A percentile compares a stretch with the other conserved stretches of the same genome.
phyloP scores from a whole-genome alignment of 176 grass and related monocot species.

The Ampelocalamus luodianensis region DNA sequence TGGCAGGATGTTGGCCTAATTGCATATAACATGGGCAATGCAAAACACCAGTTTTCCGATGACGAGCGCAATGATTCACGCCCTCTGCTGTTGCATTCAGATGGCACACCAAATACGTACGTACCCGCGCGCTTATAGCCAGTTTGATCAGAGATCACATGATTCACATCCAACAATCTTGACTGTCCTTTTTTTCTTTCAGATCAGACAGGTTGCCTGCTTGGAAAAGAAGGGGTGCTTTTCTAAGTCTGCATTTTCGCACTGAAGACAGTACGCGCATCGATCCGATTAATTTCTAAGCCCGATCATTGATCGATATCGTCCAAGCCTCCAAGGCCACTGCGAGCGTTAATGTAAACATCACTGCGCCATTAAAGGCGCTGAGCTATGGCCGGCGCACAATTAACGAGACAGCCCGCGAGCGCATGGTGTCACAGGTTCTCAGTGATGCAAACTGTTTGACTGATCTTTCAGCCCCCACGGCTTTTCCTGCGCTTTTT shows the following conservation, averaged over 20 bases:
- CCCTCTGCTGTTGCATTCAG: conserved; percentile 22
- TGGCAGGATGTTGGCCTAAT: background rate
- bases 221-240: background rate
- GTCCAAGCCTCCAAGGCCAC: background rate
- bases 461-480: conserved; percentile 39
- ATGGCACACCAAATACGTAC: background rate
- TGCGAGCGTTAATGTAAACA: background rate
- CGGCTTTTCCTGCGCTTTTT: conserved; percentile 26
- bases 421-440: conserved; percentile 49
- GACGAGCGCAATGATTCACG: background rate
- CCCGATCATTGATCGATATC: background rate
- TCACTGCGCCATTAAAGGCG: background rate
- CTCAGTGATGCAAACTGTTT: conserved; percentile 42
- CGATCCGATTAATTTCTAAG: background rate
- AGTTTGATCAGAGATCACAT: background rate
- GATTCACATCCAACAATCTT: background rate
- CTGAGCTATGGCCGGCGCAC: conserved; percentile 17
- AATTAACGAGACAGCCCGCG: conserved; percentile 5
- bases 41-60: conserved; percentile 9
- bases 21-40: background rate
- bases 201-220: background rate
- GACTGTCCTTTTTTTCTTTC: background rate
- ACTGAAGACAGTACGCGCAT: background rate
- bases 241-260: background rate
- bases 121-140: background rate